Evolutionary conservation across 176 grass and related monocot species (phyloP), one percentile per base, ranked within the genome.

Genomic region (Carex kokanica): DNA sequence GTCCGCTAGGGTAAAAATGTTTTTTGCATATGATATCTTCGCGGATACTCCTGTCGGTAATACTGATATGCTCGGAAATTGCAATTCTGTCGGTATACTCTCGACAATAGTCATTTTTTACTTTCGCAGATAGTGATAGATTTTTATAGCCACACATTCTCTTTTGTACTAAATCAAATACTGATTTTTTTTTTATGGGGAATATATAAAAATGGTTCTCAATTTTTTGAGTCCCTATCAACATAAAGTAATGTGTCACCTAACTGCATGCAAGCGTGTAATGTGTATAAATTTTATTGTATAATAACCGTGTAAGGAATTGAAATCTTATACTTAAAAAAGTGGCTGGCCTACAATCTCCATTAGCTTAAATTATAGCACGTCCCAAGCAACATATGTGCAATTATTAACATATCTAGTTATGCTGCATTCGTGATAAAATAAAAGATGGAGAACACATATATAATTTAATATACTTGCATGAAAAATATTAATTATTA

Each of bases 351-450:
- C 11, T 41, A 43, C 17, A 70, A 70, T 43, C 6, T 43, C 73
- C 23, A 17, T 75, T 54, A 75, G 49, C 5, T 27, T 18, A 54
- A 77, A 29, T 77, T 17, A 77, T 31, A 55, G 2, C 73, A 77
- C 73, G 49, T 55, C 24, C 49, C 24, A 53, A 77, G 49, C 73
- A 77, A 55, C 29, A 32, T 20, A 14, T 3, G 5, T 53, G 73
- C 73, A 55, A 77, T 55, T 16, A 77, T 77, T 55, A 77, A 77
- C 73, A 77, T 3, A 55, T 31, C 23, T 55, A 31, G 73, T 77
- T 54, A 31, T 77, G 73, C 49, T 55, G 49, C 49, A 77, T 49
- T 49, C 73, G 73, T 77, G 73, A 77, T 73, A 49, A 41, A 20
- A 3, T 43, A 41, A 41, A 45, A 43, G n/a, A 34, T 5, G 7